Evolutionary conservation across 345 rosid genomes (phyloP).

Genomic region (Arabis hirsuta): DNA sequence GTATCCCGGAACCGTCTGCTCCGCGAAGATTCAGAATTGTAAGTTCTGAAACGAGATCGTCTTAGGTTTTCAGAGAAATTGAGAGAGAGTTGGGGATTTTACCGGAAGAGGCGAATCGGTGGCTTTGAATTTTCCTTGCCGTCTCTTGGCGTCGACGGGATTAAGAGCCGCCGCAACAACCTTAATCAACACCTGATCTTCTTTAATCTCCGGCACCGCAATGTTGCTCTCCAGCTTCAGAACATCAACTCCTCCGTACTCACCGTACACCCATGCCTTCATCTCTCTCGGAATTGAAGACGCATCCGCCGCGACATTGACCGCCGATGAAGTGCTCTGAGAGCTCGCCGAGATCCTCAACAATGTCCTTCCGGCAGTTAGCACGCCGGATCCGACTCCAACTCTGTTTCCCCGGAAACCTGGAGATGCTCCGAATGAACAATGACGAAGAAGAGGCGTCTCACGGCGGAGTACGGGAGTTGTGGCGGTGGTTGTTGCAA

Average conservation of each 20-base stretch:
- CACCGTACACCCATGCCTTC: constrained; percentile 88
- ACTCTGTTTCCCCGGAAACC: constrained; percentile 36
- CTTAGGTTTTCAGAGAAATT: not conserved
- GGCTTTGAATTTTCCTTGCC: constrained; percentile 95
- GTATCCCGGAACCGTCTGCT: constrained; percentile 93
- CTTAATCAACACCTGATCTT: constrained; percentile 84
- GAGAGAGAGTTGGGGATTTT: not conserved
- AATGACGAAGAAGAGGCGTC: constrained; percentile 26
- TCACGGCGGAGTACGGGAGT: constrained; percentile 46
- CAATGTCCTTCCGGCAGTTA: not conserved
- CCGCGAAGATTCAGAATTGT: not conserved
- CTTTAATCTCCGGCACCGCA: constrained; percentile 73
- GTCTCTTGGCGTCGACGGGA: constrained; percentile 85
- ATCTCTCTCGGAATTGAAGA: constrained; percentile 57
- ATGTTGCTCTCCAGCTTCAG: constrained; percentile 73
- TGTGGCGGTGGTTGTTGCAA: constrained; percentile 52
- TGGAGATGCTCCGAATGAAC: not conserved
- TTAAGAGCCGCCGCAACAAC: constrained; percentile 91
- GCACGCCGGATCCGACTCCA: constrained; percentile 17
- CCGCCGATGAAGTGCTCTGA: constrained; percentile 56
- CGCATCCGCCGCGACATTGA: constrained; percentile 45
- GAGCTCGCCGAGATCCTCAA: constrained; percentile 60
- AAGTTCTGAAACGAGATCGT: not conserved
- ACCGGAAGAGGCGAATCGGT: constrained; percentile 93
- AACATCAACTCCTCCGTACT: constrained; percentile 85